Evolutionary conservation across 768 basidiomycete genomes (phyloP).

Genomic region (Boletus pseudopeckii): DNA sequence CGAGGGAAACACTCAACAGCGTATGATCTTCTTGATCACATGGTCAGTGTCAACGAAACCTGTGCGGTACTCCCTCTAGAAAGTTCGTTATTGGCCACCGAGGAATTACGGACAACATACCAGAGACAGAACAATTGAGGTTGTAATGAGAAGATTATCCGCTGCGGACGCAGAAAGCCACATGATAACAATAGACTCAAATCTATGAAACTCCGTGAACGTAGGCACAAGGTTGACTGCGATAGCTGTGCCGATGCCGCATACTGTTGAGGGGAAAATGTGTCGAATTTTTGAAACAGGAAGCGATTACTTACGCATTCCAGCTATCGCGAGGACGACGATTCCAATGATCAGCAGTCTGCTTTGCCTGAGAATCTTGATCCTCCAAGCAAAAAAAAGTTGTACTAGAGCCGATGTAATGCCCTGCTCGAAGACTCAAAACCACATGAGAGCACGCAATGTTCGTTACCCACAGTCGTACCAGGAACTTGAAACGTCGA

Average conservation of each 20-base stretch:
- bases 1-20: slow-evolving; percentile 15
- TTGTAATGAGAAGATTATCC: slow-evolving; percentile 48
- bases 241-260: slow-evolving; percentile 31
- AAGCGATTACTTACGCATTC: slow-evolving; percentile 15
- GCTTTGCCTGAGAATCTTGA: slow-evolving; percentile 17
- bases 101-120: slow-evolving; percentile 27
- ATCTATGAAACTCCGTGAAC: slow-evolving; percentile 29
- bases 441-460: not conserved
- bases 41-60: slow-evolving; percentile 38
- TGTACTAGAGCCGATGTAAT: slow-evolving; percentile 26
- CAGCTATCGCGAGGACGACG: slow-evolving; percentile 13
- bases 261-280: slow-evolving; percentile 18
- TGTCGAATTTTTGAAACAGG: not conserved
- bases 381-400: slow-evolving; percentile 30
- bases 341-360: slow-evolving; percentile 11
- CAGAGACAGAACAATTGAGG: slow-evolving; percentile 39
- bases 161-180: slow-evolving; percentile 47
- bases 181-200: slow-evolving; percentile 29
- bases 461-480: slow-evolving; percentile 20
- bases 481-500: slow-evolving; percentile 12
- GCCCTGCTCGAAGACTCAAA: slow-evolving; percentile 15
- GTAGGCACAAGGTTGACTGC: slow-evolving; percentile 27
- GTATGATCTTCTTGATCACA: slow-evolving; percentile 36
- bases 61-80: slow-evolving; percentile 35
- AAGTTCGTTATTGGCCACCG: not conserved